These are phyloP conservation scores for Leccinellum rugosiceps DNA, from an alignment of 768 basidiomycete species.

Conservation along the genomic window DNA sequence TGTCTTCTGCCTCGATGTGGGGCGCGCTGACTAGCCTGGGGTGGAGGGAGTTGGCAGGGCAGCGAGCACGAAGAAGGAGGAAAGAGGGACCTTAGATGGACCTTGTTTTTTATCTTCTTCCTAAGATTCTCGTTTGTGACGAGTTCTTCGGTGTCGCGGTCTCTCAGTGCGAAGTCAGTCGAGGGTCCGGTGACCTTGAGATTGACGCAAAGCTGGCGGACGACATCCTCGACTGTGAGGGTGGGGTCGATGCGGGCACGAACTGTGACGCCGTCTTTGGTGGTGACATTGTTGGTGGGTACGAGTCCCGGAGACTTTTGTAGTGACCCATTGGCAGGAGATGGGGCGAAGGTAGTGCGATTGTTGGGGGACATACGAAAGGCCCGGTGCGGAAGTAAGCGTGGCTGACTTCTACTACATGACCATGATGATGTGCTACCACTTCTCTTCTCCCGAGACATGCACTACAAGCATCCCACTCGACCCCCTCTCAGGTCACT, in stretches of 20 bases:
- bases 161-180: conserved; percentile 71
- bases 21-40: conserved; percentile 77
- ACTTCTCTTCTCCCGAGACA: neutral
- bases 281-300: conserved; percentile 83
- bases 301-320: conserved; percentile 50
- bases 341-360: conserved; percentile 27
- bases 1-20: conserved; percentile 73
- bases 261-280: conserved; percentile 68
- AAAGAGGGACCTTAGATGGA: conserved; percentile 65
- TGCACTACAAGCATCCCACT: conserved; percentile 4
- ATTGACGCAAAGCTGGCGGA: conserved; percentile 78
- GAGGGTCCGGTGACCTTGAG: conserved; percentile 75
- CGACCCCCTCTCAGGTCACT: conserved; percentile 15
- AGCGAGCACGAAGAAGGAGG: neutral
- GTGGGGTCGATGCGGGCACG: conserved; percentile 84
- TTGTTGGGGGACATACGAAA: conserved; percentile 31
- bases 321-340: conserved; percentile 32
- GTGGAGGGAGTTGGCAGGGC: neutral
- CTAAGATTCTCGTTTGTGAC: conserved; percentile 86
- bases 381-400: too few species aligned
- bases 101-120: conserved; percentile 76
- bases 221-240: conserved; percentile 79
- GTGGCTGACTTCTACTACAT: too few species aligned
- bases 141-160: conserved; percentile 71
- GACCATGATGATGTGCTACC: too few species aligned